Evolutionary conservation across 2,329 filamentous ascomycete genomes (phyloP).

Genomic region (Paramyrothecium roridum): DNA sequence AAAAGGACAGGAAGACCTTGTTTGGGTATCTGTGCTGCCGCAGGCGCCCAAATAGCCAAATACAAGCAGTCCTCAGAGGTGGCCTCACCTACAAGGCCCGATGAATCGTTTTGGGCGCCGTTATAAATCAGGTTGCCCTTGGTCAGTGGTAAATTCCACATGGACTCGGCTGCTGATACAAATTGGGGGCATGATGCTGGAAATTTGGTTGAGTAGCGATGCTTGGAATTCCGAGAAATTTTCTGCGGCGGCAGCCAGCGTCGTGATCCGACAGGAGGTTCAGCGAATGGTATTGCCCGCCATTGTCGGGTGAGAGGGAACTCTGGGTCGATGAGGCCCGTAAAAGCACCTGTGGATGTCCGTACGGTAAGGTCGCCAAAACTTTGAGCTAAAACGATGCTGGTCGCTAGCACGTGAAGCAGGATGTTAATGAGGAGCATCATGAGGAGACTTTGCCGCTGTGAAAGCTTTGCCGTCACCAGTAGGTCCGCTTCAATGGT

Average conservation of each 20-base stretch:
- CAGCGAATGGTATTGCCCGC: slow-evolving; percentile 31
- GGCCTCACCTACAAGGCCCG: slow-evolving; percentile 13
- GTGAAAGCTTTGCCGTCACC: no score
- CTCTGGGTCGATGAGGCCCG: slow-evolving; percentile 25
- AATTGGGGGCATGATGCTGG: slow-evolving; percentile 31
- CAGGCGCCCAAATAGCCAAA: slow-evolving; percentile 40
- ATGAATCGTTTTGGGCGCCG: slow-evolving; percentile 13
- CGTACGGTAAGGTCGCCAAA: slow-evolving; percentile 17
- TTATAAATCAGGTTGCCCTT: slow-evolving; percentile 15
- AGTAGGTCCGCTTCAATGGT: no score
- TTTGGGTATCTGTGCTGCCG: slow-evolving; percentile 13
- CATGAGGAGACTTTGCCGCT: no score
- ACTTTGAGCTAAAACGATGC: not conserved
- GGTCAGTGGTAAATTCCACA: slow-evolving; percentile 4
- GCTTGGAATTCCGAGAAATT: slow-evolving; percentile 12
- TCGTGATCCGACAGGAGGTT: slow-evolving; percentile 25
- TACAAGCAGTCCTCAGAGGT: slow-evolving; percentile 37
- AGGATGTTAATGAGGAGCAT: no score
- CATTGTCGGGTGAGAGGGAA: slow-evolving; percentile 30
- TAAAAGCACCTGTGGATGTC: slow-evolving; percentile 27
- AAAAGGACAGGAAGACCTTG: slow-evolving; percentile 37
- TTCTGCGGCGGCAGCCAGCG: slow-evolving; percentile 25
- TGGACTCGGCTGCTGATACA: slow-evolving; percentile 10
- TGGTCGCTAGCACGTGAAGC: not conserved
- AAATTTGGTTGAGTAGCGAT: slow-evolving; percentile 20